Conservation (phyloP, 2,329 filamentous ascomycete genomes). For the Aspergillus quadrilineatus region DNA sequence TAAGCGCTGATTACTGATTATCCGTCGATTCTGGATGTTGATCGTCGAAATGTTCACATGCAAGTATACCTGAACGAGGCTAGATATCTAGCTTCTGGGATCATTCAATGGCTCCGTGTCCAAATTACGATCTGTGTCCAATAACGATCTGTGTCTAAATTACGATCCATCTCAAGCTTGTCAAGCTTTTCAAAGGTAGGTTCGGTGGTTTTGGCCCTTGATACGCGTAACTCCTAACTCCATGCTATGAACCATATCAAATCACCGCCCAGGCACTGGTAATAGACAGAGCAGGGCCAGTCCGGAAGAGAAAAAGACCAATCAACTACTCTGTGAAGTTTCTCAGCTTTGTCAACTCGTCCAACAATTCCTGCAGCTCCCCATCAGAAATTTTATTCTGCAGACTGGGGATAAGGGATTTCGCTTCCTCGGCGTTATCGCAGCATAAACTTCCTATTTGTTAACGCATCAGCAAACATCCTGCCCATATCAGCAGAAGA, state of each 20-base stretch:
- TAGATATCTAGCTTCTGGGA: too few relatives aligned
- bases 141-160: too few relatives aligned
- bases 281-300: not conserved
- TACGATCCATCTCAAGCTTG: not conserved
- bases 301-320: conserved; percentile 6
- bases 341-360: conserved; percentile 83
- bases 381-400: conserved; percentile 87
- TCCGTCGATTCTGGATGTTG: too few relatives aligned
- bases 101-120: too few relatives aligned
- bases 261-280: not conserved
- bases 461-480: conserved; percentile 9
- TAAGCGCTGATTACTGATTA: too few relatives aligned
- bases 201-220: not conserved
- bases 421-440: conserved; percentile 90
- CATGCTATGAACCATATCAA: conserved; percentile 13
- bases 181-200: not conserved
- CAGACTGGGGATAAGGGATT: conserved; percentile 87
- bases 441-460: conserved; percentile 79
- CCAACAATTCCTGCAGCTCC: conserved; percentile 80
- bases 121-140: too few relatives aligned
- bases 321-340: conserved; percentile 43
- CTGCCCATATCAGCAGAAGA: not conserved
- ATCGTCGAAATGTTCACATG: too few relatives aligned
- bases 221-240: conserved; percentile 15
- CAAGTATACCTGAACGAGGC: too few relatives aligned